Conservation (phyloP, 2,329 filamentous ascomycete species). For the Raffaelea arxii region DNA sequence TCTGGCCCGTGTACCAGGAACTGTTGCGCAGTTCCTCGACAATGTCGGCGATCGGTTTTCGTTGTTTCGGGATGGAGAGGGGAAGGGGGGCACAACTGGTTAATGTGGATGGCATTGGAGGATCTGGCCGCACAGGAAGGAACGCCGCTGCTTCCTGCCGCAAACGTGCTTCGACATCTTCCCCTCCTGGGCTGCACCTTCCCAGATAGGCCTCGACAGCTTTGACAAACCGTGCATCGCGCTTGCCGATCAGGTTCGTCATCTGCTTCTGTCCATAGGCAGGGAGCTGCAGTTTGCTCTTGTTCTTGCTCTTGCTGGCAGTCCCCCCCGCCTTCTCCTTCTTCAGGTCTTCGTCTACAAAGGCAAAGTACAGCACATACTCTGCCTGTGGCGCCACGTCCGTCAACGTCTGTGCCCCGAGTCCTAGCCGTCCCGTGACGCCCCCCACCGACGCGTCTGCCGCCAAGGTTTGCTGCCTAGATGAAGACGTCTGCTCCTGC, state of each 20-base stretch:
- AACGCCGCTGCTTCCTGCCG: conserved; percentile 46
- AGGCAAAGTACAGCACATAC: conserved; percentile 75
- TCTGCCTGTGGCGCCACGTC: neutral
- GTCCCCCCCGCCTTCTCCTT: conserved; percentile 63
- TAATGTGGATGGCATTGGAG: too few species aligned
- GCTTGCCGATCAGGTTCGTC: conserved; percentile 77
- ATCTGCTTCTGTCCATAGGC: conserved; percentile 91
- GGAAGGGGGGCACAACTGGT: conserved; percentile 45
- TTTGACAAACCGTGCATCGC: conserved; percentile 72
- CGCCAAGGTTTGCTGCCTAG: conserved; percentile 53
- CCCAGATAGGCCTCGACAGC: conserved; percentile 72
- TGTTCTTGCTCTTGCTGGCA: conserved; percentile 63
- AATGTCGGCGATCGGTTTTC: conserved; percentile 75
- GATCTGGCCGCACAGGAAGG: conserved; percentile 47
- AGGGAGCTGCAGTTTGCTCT: conserved; percentile 78
- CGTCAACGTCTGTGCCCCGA: conserved; percentile 17
- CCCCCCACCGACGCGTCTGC: conserved; percentile 49
- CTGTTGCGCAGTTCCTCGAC: conserved; percentile 71
- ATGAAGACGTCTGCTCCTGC: too few species aligned
- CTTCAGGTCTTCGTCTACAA: conserved; percentile 83
- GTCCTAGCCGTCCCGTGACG: conserved; percentile 36
- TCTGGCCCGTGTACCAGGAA: conserved; percentile 85
- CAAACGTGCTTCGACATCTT: conserved; percentile 61
- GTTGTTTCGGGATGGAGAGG: conserved; percentile 65
- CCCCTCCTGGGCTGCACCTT: conserved; percentile 47